Percentiles rank a stretch among this genome's conserved stretches.
phyloP scores from a whole-genome alignment of 805 yeast genomes.

The Kurtzmaniella cleridarum region DNA sequence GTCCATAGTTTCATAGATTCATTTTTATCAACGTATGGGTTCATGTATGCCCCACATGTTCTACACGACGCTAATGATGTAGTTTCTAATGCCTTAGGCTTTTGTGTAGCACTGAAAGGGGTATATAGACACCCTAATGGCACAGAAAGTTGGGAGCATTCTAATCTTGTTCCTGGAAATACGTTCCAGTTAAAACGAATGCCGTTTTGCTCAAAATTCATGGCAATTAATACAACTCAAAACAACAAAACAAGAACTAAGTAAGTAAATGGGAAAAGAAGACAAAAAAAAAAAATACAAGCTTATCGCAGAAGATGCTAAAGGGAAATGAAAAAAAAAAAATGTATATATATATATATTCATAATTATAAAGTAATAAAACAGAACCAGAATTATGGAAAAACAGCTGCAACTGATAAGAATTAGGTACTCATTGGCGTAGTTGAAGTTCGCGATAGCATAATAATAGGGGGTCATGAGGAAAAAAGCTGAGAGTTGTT shows the following conservation, averaged over 20 bases:
- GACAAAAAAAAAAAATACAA: not conserved
- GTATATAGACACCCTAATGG: slow-evolving; percentile 35
- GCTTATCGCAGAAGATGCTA: slow-evolving; percentile 1
- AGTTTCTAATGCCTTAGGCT: not conserved
- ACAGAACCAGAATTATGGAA: too few species aligned
- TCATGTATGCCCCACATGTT: slow-evolving; percentile 22
- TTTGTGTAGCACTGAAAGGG: slow-evolving; percentile 15
- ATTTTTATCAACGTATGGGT: slow-evolving; percentile 25
- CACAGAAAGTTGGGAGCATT: slow-evolving; percentile 23
- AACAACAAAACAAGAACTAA: too few species aligned
- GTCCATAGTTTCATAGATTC: slow-evolving; percentile 28
- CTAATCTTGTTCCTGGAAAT: slow-evolving; percentile 35
- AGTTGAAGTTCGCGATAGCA: too few species aligned
- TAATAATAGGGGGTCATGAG: too few species aligned
- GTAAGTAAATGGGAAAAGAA: too few species aligned
- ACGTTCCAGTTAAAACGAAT: slow-evolving; percentile 72
- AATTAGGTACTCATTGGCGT: too few species aligned
- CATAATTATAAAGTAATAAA: too few species aligned
- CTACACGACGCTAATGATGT: slow-evolving; percentile 15
- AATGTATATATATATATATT: too few species aligned
- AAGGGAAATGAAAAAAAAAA: not conserved
- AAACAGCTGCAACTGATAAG: too few species aligned
- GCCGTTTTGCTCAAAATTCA: slow-evolving; percentile 35
- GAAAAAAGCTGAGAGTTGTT: too few species aligned
- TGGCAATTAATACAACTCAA: too few species aligned